Base-by-base conservation (phyloP, 345 rosid species). In the Eutrema heterophyllum region DNA sequence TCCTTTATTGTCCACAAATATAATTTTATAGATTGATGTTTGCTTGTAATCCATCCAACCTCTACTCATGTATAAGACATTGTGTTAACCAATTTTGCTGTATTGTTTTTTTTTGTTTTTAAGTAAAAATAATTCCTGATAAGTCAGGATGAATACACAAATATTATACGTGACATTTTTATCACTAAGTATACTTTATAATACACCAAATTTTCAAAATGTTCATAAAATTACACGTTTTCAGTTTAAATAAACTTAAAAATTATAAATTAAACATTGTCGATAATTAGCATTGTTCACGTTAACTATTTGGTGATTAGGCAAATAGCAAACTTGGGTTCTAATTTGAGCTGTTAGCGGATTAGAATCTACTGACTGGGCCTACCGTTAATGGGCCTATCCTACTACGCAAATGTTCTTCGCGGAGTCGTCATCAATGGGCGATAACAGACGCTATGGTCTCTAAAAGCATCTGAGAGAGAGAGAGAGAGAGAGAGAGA, bases 321-420 rank as follows among this genome's bases (percentile, higher is more conserved):
- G 33, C 33, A 21, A 21, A 21, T 21, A 21, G 2, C 24, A 21
- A 21, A 21, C 2, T 21, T 21, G 24, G 1, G 24, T 21, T 21
- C 33, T 30, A 3, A 30, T 36, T 9, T 10, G 40, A 2, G 10
- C 8, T 10, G 40, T 8, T 36, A 36, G 8, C 40, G 40, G 10
- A 7, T 8, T 4, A 1, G 10, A 36, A 1, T 7, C 8, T 36
- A 36, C 2, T 4, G 3, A 38, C 4, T 50, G 73, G 78, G 78
- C 70, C 43, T 43, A 0, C 0, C 4, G 0, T 68, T 68, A 68
- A 0, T 68, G 79, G 70, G 79, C 58, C 58, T 54, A 53, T 44
- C 35, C 4, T 35, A 43, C 16, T 14, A 1, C 21, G 13, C 43
- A 36, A 24, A 58, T 55, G 21, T 50, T 68, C 56, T 68, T 68